phyloP scores from a whole-genome alignment of 1,284 basidiomycete genomes.

The Pterulicium gracile region DNA sequence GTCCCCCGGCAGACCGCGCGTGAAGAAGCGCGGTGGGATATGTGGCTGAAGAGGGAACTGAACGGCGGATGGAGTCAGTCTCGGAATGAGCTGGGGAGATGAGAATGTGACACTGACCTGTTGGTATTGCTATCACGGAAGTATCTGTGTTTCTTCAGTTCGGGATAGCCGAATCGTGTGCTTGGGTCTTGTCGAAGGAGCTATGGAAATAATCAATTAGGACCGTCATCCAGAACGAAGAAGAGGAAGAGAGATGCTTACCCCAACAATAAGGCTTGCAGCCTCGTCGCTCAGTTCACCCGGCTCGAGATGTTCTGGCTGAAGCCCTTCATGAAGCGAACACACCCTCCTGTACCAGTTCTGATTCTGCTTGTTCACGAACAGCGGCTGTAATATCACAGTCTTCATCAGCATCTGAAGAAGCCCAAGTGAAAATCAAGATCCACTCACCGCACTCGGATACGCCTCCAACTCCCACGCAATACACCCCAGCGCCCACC shows the following conservation, averaged over 20 bases:
- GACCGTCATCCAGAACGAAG: neutral
- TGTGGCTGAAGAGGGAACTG: neutral
- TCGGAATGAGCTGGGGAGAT: too few relatives aligned
- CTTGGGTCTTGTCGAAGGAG: neutral
- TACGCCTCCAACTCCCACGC: conserved; percentile 53
- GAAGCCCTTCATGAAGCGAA: neutral
- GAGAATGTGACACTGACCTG: neutral
- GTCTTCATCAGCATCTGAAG: neutral
- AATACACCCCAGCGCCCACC: conserved; percentile 77
- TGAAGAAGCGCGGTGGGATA: conserved; percentile 6
- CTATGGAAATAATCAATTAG: neutral
- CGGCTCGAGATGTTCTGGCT: conserved; percentile 12
- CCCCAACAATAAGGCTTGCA: conserved; percentile 14
- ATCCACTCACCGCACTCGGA: conserved; percentile 29
- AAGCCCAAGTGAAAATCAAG: neutral
- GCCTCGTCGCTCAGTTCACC: conserved; percentile 6
- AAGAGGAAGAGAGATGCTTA: conserved; percentile 9
- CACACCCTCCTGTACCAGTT: neutral
- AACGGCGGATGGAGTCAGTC: neutral
- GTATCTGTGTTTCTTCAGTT: neutral
- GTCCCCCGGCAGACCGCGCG: neutral
- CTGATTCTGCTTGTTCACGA: neutral
- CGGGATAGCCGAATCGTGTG: neutral
- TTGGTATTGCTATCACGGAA: conserved; percentile 12
- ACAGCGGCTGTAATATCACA: neutral